Conservation (phyloP, 495 filamentous ascomycete genomes). For the Lasiosphaeria ovina region DNA sequence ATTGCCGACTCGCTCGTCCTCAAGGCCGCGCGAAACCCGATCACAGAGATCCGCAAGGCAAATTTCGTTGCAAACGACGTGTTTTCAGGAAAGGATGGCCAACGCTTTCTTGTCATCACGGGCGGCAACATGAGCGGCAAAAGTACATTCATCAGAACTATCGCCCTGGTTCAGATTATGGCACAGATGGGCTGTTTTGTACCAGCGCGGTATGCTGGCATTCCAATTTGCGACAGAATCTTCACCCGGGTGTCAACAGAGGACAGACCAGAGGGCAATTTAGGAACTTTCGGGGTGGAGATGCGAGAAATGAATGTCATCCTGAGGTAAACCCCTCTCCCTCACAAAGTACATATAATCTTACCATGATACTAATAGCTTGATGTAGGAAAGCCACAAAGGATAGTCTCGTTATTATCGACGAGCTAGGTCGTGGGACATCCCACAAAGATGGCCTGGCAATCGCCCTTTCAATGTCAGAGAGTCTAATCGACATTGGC, state of each 20-base stretch:
- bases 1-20: conserved; percentile 74
- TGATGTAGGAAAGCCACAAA: conserved; percentile 61
- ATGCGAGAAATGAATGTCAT: conserved; percentile 97
- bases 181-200: conserved; percentile 91
- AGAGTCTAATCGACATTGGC: conserved; percentile 74
- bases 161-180: conserved; percentile 86
- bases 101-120: conserved; percentile 88
- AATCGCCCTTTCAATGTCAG: conserved; percentile 84
- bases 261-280: conserved; percentile 86
- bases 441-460: conserved; percentile 84
- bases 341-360: conserved; percentile 23
- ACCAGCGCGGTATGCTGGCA: conserved; percentile 77
- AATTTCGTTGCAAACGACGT: conserved; percentile 81
- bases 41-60: conserved; percentile 54
- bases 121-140: conserved; percentile 99
- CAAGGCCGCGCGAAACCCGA: conserved; percentile 78
- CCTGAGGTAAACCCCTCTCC: conserved; percentile 46
- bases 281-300: conserved; percentile 90
- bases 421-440: conserved; percentile 91
- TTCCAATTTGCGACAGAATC: conserved; percentile 76
- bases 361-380: conserved; percentile 2
- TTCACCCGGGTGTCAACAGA: conserved; percentile 85
- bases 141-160: conserved; percentile 85
- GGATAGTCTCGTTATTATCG: conserved; percentile 78
- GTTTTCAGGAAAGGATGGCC: conserved; percentile 73